Percentiles rank a stretch among this genome's conserved stretches.
These are phyloP conservation scores for Picochlorum sp. DNA, from an alignment of 139 green algal genomes.

Conservation along the genomic window DNA sequence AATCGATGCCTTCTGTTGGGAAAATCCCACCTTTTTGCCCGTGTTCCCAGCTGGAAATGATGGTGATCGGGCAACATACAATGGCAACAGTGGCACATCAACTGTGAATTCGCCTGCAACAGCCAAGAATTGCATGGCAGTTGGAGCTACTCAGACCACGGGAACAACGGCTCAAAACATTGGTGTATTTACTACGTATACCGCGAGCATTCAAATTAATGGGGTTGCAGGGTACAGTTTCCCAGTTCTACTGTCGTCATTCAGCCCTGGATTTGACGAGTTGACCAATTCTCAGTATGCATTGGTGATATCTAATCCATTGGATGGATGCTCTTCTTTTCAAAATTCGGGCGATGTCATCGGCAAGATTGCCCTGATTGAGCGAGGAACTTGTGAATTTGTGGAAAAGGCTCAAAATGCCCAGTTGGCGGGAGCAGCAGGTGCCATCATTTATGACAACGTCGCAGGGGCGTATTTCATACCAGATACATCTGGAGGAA, in stretches of 20 bases:
- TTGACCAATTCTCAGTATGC: constrained; percentile 6
- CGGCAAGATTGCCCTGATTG: constrained; percentile 47
- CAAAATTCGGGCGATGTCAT: constrained; percentile 15
- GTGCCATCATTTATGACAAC: constrained; percentile 65
- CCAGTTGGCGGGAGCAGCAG: constrained; percentile 49
- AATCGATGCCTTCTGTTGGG: constrained; percentile 30
- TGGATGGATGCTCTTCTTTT: constrained; percentile 30
- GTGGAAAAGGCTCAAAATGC: constrained; percentile 48
- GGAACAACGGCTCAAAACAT: not conserved
- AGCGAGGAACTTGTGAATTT: constrained; percentile 60
- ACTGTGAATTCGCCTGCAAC: constrained; percentile 73
- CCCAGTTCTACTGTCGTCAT: constrained; percentile 23
- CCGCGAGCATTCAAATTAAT: not conserved
- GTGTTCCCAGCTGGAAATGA: constrained; percentile 44
- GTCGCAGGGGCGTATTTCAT: constrained; percentile 22
- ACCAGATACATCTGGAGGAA: not conserved
- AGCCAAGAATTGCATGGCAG: constrained; percentile 73
- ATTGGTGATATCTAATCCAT: constrained; percentile 17
- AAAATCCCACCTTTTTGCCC: constrained; percentile 36
- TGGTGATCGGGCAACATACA: constrained; percentile 9
- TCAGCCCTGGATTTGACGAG: constrained; percentile 10
- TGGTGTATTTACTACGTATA: not conserved
- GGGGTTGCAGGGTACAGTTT: not conserved
- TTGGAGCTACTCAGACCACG: constrained; percentile 57
- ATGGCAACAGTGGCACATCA: not conserved